Evolutionary conservation across 2,329 filamentous ascomycete species (phyloP).

Genomic region (Microdochium nivale): DNA sequence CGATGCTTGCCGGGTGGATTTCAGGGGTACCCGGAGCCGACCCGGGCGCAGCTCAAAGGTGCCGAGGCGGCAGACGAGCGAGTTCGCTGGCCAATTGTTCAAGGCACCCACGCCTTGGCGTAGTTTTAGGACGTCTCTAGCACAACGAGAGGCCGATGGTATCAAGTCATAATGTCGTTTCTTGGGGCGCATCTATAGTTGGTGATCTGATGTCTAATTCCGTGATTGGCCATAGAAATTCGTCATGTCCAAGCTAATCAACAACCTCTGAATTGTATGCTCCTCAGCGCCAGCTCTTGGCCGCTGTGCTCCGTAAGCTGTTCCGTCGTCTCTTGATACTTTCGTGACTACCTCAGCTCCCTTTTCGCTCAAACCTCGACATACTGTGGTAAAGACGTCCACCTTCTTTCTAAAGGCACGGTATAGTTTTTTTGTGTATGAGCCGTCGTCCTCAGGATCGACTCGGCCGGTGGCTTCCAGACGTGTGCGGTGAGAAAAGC

Average conservation of each 20-base stretch:
- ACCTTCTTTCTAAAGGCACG: slow-evolving; percentile 61
- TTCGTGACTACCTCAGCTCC: slow-evolving; percentile 21
- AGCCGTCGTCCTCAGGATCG: slow-evolving; percentile 14
- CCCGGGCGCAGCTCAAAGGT: too few relatives aligned
- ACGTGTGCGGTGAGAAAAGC: slow-evolving; percentile 51
- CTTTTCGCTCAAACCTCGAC: slow-evolving; percentile 58
- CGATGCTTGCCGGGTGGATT: background rate
- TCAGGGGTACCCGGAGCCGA: background rate
- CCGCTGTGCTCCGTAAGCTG: slow-evolving; percentile 18
- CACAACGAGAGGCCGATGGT: too few relatives aligned
- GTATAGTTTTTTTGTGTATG: slow-evolving; percentile 43
- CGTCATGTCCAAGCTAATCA: slow-evolving; percentile 64
- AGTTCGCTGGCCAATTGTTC: too few relatives aligned
- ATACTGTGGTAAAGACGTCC: slow-evolving; percentile 66
- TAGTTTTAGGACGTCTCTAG: too few relatives aligned
- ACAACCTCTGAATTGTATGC: slow-evolving; percentile 59
- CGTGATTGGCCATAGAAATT: slow-evolving; percentile 45
- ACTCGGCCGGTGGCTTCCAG: slow-evolving; percentile 27
- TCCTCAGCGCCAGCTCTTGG: slow-evolving; percentile 20
- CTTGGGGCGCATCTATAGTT: background rate
- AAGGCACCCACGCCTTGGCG: too few relatives aligned
- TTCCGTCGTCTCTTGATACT: slow-evolving; percentile 11
- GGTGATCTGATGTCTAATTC: background rate
- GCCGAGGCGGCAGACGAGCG: too few relatives aligned
- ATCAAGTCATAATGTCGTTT: too few relatives aligned